These are phyloP conservation scores for Colletotrichum sp. DNA, from an alignment of 2,329 filamentous ascomycete genomes.

Conservation along the genomic window DNA sequence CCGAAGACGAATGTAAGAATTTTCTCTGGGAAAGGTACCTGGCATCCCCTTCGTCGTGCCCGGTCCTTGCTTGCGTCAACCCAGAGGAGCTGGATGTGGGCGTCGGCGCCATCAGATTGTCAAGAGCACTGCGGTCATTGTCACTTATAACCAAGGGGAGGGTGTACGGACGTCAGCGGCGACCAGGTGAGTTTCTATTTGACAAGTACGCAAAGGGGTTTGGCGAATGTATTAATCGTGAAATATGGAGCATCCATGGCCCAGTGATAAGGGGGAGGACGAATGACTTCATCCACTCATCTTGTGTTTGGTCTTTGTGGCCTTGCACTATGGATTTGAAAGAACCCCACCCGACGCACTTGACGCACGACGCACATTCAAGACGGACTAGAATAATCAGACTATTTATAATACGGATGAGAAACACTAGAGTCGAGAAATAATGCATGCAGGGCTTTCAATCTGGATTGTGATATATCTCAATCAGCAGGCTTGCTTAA, in stretches of 20 bases:
- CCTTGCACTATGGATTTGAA: background rate
- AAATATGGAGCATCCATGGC: background rate
- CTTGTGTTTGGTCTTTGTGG: background rate
- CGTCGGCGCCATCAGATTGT: background rate
- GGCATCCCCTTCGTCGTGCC: background rate
- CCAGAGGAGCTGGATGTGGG: background rate
- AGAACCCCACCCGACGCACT: background rate
- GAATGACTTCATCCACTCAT: background rate
- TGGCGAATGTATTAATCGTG: background rate
- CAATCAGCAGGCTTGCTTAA: background rate
- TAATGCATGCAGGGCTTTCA: fast-evolving
- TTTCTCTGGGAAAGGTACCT: background rate
- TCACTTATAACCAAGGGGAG: background rate
- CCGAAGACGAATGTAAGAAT: background rate
- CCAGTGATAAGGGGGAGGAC: background rate
- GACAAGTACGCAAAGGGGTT: background rate
- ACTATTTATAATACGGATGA: background rate
- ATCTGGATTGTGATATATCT: background rate
- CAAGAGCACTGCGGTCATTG: background rate
- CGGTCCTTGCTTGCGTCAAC: background rate
- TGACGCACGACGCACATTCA: background rate
- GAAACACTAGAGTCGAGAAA: background rate
- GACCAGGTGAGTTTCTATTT: background rate
- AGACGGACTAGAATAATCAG: background rate
- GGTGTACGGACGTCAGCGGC: background rate